These are phyloP conservation scores for Onygenales sp. DNA, from an alignment of 2,329 filamentous ascomycete genomes.

Conservation along the genomic window DNA sequence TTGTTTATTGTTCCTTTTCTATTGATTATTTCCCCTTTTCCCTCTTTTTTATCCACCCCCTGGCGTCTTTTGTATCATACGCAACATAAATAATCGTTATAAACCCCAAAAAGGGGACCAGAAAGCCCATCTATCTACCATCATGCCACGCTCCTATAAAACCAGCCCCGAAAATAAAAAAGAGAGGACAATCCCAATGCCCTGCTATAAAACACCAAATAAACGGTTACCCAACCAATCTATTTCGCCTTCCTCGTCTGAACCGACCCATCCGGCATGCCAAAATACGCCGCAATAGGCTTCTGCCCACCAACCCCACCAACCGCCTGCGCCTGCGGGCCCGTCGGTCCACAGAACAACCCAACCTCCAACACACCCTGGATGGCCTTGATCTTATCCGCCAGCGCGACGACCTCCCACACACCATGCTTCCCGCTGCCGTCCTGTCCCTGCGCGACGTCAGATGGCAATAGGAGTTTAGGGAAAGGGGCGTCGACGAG, in stretches of 20 bases:
- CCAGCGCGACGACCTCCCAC: conserved; percentile 73
- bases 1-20: neutral
- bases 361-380: conserved; percentile 87
- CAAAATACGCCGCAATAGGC: conserved; percentile 90
- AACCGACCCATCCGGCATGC: conserved; percentile 67
- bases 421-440: conserved; percentile 53
- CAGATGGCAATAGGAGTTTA: conserved; percentile 56
- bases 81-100: neutral
- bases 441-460: conserved; percentile 39
- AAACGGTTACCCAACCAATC: neutral
- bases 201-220: neutral
- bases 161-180: neutral
- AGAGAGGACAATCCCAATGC: neutral
- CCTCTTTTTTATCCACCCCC: neutral
- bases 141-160: neutral
- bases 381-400: conserved; percentile 65
- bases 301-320: conserved; percentile 68
- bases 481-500: conserved; percentile 89
- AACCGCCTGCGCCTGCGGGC: conserved; percentile 54
- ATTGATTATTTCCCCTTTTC: neutral
- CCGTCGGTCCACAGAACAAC: conserved; percentile 76
- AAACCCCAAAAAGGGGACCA: neutral
- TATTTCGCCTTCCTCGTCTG: conserved; percentile 41
- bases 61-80: neutral
- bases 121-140: neutral